Base-by-base conservation (phyloP, 306 rosid genomes). In the Fragaria ananassa region DNA sequence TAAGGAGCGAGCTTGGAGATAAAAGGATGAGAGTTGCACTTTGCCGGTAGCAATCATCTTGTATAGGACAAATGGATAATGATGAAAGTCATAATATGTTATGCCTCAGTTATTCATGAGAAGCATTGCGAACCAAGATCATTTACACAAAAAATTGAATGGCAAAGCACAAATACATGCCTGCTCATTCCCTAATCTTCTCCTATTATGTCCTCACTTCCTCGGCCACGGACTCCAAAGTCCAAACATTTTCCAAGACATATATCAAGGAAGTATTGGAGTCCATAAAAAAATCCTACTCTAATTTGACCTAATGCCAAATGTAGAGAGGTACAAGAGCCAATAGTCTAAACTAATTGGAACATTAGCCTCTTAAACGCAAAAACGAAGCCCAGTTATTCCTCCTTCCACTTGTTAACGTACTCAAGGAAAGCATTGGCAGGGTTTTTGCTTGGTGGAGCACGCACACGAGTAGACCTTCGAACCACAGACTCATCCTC, bases 391-490 rank as follows among this genome's bases (percentile, higher is more conserved):
- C 31, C 31, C 74, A 74, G 61, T 76, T 72, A 87, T 71, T 93
- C 93, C 42, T 89, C 96, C 81, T 95, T 92, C 96, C 92, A 90
- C 86, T 87, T 92, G 88, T 95, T 95, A 77, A 85, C 85, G 63
- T 95, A 95, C 79, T 79, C 88, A 58, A 90, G 91, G 87, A 89
- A 92, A 70, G 97, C 93, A 83, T 83, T 81, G 21, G 91, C 91
- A 53, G 93, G 93, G 77, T 90, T 92, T 81, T 89, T 88, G 84
- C 91, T 82, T 1, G 96, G 97, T 56, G 97, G 93, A 72, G 97
- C 96, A 76, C 97, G 90, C 25, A 95, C 97, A 10, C 98, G 97
- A 67, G 96, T 89, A 73, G 98, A 93, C 85, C 98, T 87, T 81
- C 98, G 91, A 54, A 91, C 81, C 56, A 88, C 82, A 13, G 93